Evolutionary conservation across 345 rosid species (phyloP).

Genomic region (Cardamine chenopodiifolia): DNA sequence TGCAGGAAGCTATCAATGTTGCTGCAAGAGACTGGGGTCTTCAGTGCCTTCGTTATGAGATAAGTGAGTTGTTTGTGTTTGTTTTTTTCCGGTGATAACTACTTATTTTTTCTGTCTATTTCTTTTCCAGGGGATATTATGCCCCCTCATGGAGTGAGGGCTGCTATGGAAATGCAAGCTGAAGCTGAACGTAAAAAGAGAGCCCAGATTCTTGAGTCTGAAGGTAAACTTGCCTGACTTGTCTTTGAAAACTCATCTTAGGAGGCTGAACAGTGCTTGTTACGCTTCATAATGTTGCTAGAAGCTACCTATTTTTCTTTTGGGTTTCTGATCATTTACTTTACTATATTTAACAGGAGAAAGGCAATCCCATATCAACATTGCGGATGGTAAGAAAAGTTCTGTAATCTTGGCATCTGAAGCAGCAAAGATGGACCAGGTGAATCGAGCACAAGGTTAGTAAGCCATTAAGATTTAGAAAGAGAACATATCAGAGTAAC

Average conservation of each 20-base stretch:
- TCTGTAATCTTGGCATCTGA: constrained; percentile 73
- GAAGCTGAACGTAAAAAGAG: constrained; percentile 98
- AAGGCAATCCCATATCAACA: constrained; percentile 60
- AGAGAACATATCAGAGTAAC: constrained; percentile 5
- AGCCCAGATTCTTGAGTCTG: constrained; percentile 94
- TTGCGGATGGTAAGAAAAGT: constrained; percentile 86
- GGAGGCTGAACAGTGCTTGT: constrained; percentile 2
- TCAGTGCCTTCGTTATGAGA: constrained; percentile 93
- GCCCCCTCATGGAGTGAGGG: constrained; percentile 93
- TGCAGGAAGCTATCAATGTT: constrained; percentile 87
- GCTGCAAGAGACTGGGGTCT: constrained; percentile 97
- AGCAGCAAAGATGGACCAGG: constrained; percentile 80
- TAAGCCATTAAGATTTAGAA: constrained; percentile 13
- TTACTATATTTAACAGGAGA: constrained; percentile 40
- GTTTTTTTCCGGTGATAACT: neutral
- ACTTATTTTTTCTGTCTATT: constrained; percentile 17
- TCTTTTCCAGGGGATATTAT: constrained; percentile 82
- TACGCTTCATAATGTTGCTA: constrained; percentile 1
- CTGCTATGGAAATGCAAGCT: constrained; percentile 99
- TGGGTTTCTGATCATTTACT: neutral
- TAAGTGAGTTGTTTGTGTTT: constrained; percentile 58
- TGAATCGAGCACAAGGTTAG: constrained; percentile 73
- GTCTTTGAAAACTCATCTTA: constrained; percentile 21
- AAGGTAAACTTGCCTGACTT: constrained; percentile 43
- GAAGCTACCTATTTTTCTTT: constrained; percentile 1